These are phyloP conservation scores for Dacryopinax spathularia DNA, from an alignment of 768 basidiomycete genomes.

Conservation along the genomic window DNA sequence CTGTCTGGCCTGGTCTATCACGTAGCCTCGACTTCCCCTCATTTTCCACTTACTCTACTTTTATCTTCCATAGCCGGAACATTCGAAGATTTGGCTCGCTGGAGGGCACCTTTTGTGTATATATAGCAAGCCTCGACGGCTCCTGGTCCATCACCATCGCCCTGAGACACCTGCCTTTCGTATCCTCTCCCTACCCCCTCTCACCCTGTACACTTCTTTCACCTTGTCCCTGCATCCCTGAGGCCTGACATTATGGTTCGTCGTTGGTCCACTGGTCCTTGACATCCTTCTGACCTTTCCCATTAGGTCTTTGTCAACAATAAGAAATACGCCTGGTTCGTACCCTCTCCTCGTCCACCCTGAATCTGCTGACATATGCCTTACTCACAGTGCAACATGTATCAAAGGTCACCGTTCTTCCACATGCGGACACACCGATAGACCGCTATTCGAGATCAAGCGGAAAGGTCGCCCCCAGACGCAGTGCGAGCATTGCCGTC, in stretches of 20 bases:
- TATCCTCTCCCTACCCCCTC: no score
- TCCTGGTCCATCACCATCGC: no score
- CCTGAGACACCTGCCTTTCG: no score
- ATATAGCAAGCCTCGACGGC: no score
- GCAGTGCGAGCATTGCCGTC: constrained; percentile 74
- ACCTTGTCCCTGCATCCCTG: not conserved
- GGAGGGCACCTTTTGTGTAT: no score
- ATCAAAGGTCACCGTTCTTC: constrained; percentile 92
- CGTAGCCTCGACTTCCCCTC: no score
- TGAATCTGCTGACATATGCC: not conserved
- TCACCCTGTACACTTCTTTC: not conserved
- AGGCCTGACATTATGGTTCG: not conserved
- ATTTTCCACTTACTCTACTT: no score
- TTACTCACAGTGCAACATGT: constrained; percentile 56
- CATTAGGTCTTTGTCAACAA: constrained; percentile 64
- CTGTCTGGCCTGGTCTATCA: no score
- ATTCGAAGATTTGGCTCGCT: no score
- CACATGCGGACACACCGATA: constrained; percentile 68
- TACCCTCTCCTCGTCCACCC: not conserved
- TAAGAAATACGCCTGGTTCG: constrained; percentile 73
- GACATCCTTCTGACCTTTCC: not conserved
- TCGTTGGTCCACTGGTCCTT: not conserved
- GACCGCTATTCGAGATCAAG: constrained; percentile 86
- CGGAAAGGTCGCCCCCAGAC: constrained; percentile 86
- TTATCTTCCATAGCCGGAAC: no score